Conservation (phyloP, 768 basidiomycete species). For the Russula virescens region DNA sequence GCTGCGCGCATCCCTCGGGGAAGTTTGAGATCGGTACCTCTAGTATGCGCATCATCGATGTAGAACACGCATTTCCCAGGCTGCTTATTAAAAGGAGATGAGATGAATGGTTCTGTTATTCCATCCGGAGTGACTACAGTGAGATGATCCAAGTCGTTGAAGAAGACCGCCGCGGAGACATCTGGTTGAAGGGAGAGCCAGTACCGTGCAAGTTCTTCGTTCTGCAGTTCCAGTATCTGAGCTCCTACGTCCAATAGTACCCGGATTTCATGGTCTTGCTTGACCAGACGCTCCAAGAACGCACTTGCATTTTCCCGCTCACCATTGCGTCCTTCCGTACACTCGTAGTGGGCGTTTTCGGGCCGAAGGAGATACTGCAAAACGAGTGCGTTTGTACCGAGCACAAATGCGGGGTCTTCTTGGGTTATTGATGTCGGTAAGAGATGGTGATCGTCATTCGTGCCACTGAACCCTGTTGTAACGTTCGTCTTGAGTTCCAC, state of each 20-base stretch:
- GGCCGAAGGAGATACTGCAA: constrained; percentile 34
- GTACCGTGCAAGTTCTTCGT: constrained; percentile 33
- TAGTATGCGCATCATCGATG: constrained; percentile 47
- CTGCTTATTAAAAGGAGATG: constrained; percentile 35
- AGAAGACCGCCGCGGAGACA: constrained; percentile 40
- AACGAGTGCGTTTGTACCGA: constrained; percentile 44
- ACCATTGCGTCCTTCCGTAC: constrained; percentile 3
- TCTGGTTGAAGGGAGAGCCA: constrained; percentile 35
- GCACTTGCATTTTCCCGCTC: constrained; percentile 12
- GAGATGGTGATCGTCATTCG: constrained; percentile 41
- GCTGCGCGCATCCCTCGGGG: constrained; percentile 38
- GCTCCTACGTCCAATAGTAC: constrained; percentile 53
- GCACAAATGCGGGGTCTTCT: constrained; percentile 33
- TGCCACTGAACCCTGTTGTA: constrained; percentile 50
- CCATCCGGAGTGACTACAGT: constrained; percentile 35
- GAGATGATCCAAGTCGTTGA: constrained; percentile 32
- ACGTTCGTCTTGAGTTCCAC: constrained; percentile 36
- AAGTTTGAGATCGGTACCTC: constrained; percentile 49
- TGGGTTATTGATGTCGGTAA: constrained; percentile 35
- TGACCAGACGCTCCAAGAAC: constrained; percentile 33
- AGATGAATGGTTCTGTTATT: constrained; percentile 31
- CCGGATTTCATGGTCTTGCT: constrained; percentile 34
- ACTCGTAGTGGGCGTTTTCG: constrained; percentile 37
- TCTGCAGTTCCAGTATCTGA: constrained; percentile 47
- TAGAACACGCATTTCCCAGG: constrained; percentile 40